Base-by-base conservation (phyloP, 2,329 filamentous ascomycete genomes). In the Macrophomina phaseolina region DNA sequence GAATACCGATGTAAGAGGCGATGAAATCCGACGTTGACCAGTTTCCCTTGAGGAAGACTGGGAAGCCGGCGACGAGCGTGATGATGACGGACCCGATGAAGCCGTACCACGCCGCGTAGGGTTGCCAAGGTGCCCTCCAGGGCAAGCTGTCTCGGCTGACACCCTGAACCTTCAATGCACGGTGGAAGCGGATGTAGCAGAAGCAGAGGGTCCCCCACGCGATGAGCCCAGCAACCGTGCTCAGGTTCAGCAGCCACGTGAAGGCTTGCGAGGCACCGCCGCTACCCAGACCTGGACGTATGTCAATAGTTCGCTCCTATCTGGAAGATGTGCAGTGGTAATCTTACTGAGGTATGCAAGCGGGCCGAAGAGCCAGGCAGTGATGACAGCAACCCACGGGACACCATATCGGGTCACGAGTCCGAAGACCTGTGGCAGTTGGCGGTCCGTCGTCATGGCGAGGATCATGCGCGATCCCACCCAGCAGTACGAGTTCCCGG, bases 301-400 rank as follows among this genome's bases (percentile, higher is more conserved):
- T 78, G 30, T 36, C 32, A 52, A 16, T n/a, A 63, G 2, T 36
- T n/a, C 3, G 32, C 23, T 84, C 0, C 84, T 84, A 48, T 81
- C 78, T 16, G 7, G 14, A 8, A 40, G 3, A 84, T 84, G 67
- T 86, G 82, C 3, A 85, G 78, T 2, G 84, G 79, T 23, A 86
- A 86, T 82, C 81, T 74, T 86, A 86, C 56, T 87, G 72, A 58
- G 80, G 83, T 62, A 62, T 0, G 58, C 58, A 0, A 62, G 58
- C 4, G 58, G 58, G 1, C 42, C 58, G 42, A 62, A 62, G 1
- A 38, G 30, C 45, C 85, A 83, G 32, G 82, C 83, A 1, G 83
- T 83, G 64, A 81, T 83, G 76, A 65, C 32, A 8, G 51, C 45
- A 6, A 38, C 18, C 12, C 16, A 48, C 18, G 64, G 64, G 2